phyloP scores from a whole-genome alignment of 805 yeast genomes.

The Priceomyces fermenticarens region DNA sequence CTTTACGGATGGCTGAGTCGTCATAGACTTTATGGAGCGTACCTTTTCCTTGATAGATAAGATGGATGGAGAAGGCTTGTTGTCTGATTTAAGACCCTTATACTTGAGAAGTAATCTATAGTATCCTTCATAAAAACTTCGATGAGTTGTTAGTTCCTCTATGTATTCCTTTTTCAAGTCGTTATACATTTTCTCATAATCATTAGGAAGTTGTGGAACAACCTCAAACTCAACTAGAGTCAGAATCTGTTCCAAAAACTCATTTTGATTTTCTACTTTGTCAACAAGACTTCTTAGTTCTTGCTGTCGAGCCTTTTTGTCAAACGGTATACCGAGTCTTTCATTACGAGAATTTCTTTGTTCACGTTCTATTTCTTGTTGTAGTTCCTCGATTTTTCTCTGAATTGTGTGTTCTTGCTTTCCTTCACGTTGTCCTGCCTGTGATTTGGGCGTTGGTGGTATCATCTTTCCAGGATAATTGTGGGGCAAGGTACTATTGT shows the following conservation, averaged over 20 bases:
- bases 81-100: constrained; percentile 15
- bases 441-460: neutral
- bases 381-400: constrained; percentile 5
- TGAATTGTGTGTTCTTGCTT: constrained; percentile 1
- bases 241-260: constrained; percentile 19
- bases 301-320: constrained; percentile 3
- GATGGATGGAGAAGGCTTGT: constrained; percentile 6
- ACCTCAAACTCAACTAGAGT: constrained; percentile 16
- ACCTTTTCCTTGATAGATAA: constrained; percentile 15
- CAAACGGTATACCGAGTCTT: constrained; percentile 8
- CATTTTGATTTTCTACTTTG: constrained; percentile 13
- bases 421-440: neutral
- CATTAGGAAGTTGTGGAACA: constrained; percentile 9
- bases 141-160: constrained; percentile 24
- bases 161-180: constrained; percentile 24
- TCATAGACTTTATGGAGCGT: constrained; percentile 18
- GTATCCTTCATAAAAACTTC: constrained; percentile 29
- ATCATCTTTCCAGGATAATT: constrained; percentile 19
- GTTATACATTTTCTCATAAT: constrained; percentile 15
- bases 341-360: constrained; percentile 8
- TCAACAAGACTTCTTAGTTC: constrained; percentile 5
- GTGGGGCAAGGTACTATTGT: constrained; percentile 12
- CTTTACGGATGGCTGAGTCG: constrained; percentile 17
- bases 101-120: constrained; percentile 27
- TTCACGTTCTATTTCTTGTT: constrained; percentile 8